phyloP scores from a whole-genome alignment of 352 stramenopile genomes.

The Saprolegnia parasitica region DNA sequence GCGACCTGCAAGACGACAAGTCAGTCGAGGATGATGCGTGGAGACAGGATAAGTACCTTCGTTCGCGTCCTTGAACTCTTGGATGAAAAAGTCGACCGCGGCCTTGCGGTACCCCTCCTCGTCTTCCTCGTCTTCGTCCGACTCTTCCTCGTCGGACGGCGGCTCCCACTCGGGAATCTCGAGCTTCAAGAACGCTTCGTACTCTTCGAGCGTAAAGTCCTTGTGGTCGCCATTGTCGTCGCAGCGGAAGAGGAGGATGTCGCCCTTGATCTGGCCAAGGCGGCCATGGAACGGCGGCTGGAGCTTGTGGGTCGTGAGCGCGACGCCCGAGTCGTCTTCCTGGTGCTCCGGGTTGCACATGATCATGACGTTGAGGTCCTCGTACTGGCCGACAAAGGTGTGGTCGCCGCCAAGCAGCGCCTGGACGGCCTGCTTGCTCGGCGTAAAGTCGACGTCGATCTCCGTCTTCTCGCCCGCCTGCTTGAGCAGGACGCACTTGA shows the following conservation, averaged over 20 bases:
- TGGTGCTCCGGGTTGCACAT: constrained; percentile 29
- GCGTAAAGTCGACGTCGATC: constrained; percentile 25
- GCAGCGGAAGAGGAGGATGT: constrained; percentile 26
- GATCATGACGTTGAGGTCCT: constrained; percentile 27
- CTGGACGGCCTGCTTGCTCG: constrained; percentile 22
- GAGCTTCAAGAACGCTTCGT: constrained; percentile 28
- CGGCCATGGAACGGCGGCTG: constrained; percentile 28
- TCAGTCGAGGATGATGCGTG: constrained; percentile 26
- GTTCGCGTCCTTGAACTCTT: constrained; percentile 30
- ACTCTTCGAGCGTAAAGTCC: constrained; percentile 32
- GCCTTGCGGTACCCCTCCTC: constrained; percentile 39
- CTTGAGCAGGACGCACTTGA: constrained; percentile 28
- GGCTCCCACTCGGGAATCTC: constrained; percentile 54
- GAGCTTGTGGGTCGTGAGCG: constrained; percentile 20
- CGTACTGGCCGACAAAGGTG: constrained; percentile 27
- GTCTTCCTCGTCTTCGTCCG: constrained; percentile 24
- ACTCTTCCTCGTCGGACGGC: constrained; percentile 37
- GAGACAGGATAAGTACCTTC: constrained; percentile 20
- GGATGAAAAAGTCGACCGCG: constrained; percentile 28
- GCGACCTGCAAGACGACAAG: background rate
- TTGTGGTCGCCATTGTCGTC: constrained; percentile 30
- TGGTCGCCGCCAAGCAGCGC: constrained; percentile 18
- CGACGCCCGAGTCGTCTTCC: constrained; percentile 13
- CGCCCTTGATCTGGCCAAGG: constrained; percentile 22
- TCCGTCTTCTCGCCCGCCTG: constrained; percentile 10